These are phyloP conservation scores for Purpureocillium lavendulum DNA, from an alignment of 2,329 filamentous ascomycete genomes.

Conservation along the genomic window DNA sequence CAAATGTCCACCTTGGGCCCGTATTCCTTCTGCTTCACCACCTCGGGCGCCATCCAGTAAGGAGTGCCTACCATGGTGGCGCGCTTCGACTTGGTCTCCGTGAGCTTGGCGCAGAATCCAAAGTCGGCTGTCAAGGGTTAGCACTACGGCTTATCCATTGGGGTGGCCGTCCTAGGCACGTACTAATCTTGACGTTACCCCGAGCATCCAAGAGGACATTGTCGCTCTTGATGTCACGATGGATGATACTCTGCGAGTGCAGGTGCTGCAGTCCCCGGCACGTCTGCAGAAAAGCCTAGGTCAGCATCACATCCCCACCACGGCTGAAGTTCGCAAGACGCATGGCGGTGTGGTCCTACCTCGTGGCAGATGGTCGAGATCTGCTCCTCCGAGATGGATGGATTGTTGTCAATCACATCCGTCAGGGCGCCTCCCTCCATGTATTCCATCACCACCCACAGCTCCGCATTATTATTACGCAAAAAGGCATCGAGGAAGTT, in stretches of 20 bases:
- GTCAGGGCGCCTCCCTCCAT: constrained; percentile 98
- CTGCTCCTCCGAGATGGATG: constrained; percentile 87
- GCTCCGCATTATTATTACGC: constrained; percentile 84
- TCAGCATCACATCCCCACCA: constrained; percentile 8
- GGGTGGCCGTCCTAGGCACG: constrained; percentile 28
- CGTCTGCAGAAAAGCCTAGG: constrained; percentile 50
- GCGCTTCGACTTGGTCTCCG: constrained; percentile 92
- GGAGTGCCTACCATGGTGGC: constrained; percentile 98
- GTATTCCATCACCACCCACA: constrained; percentile 99
- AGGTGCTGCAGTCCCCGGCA: constrained; percentile 92
- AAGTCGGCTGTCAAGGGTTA: constrained; percentile 71
- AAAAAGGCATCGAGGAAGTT: constrained; percentile 97
- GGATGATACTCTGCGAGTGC: constrained; percentile 93
- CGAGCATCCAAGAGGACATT: constrained; percentile 92
- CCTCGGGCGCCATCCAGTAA: constrained; percentile 99
- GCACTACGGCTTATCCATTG: constrained; percentile 4
- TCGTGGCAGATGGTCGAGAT: constrained; percentile 96
- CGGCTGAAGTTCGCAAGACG: too few relatives aligned
- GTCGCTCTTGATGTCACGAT: constrained; percentile 98
- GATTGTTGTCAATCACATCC: constrained; percentile 98
- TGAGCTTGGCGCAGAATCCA: constrained; percentile 97
- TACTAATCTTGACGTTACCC: constrained; percentile 96
- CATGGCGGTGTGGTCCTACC: constrained; percentile 50
- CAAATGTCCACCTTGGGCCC: constrained; percentile 98
- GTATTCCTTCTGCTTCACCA: constrained; percentile 99